Evolutionary conservation across 129 eudicot genomes (phyloP), one percentile per base, ranked within the genome.

Genomic region (Kitagawia praeruptora): DNA sequence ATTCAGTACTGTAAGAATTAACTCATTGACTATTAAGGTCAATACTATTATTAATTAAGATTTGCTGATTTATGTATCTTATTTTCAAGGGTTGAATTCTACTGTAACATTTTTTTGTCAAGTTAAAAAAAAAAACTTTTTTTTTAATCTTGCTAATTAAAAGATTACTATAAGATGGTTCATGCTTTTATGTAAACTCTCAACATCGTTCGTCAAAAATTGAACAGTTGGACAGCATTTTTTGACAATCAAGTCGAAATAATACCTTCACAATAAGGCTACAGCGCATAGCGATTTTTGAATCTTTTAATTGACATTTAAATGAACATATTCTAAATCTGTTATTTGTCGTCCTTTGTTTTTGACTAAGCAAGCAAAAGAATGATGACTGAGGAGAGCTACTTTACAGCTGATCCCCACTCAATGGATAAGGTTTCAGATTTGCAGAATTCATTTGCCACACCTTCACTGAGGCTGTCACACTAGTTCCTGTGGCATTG

Each of bases 381-480:
- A 6, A 28, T 28, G 40, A 66, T 8, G 39, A 31, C 13, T 31
- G 39, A 66, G 38, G 71, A 13, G 18, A 66, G 6, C 73, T 31
- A 64, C 76, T n/a, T 75, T 75, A 75, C 70, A 41, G 46, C 31
- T 25, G 63, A 48, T 78, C 79, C 28, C 8, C 42, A 14, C 19
- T 14, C 42, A 78, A 77, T 19, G 84, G 83, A 71, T 84, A 89
- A 66, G 81, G 46, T 4, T 82, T 79, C 3, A 87, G 75, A 9
- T 82, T 37, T 15, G 97, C 97, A 0, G 96, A 89, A 28, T 82
- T 63, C 89, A 93, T 84, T 27, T 85, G 85, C 96, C 96, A 93
- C 0, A 78, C 79, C 81, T 91, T 93, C 9, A 89, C 86, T 44
- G 89, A 89, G 45, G 97, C 97, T 0, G 85, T 88, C 21, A 91